Percentiles rank a stretch among this genome's conserved stretches.
phyloP scores from a whole-genome alignment of 495 filamentous ascomycete species.

The Penicillium coffeae region DNA sequence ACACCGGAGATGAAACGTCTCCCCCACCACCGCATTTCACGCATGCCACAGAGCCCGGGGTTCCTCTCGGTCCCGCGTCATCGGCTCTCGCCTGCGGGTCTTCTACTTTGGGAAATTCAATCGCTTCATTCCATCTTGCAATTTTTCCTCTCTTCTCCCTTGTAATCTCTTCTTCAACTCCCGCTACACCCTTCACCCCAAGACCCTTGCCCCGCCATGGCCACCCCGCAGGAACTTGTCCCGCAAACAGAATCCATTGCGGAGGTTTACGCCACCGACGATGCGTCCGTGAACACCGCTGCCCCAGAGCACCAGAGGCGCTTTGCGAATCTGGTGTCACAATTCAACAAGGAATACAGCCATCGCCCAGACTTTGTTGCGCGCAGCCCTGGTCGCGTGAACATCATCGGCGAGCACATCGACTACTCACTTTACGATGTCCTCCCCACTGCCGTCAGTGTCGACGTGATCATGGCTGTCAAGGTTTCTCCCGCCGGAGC shows the following conservation, averaged over 20 bases:
- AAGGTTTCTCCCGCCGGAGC: conserved; percentile 48
- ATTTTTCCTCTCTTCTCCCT: background rate
- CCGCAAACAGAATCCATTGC: conserved; percentile 48
- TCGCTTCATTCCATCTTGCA: conserved; percentile 2
- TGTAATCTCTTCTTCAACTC: conserved; percentile 1
- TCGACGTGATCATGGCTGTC: conserved; percentile 86
- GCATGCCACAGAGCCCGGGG: conserved; percentile 17
- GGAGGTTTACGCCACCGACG: conserved; percentile 48
- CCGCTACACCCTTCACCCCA: background rate
- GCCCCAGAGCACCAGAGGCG: conserved; percentile 45
- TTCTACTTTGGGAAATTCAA: background rate
- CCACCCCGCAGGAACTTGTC: conserved; percentile 44
- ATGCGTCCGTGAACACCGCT: conserved; percentile 34
- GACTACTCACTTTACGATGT: conserved; percentile 97
- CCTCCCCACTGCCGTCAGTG: conserved; percentile 88
- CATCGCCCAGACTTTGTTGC: conserved; percentile 74
- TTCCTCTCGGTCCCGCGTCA: conserved; percentile 2
- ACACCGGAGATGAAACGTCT: conserved; percentile 13
- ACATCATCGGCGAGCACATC: conserved; percentile 99
- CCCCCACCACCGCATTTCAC: conserved; percentile 11
- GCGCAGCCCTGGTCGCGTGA: conserved; percentile 88
- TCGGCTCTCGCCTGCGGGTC: conserved; percentile 5
- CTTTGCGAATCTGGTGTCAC: conserved; percentile 67
- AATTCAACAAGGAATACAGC: conserved; percentile 71
- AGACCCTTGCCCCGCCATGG: conserved; percentile 33